Evolutionary conservation across 2,329 filamentous ascomycete species (phyloP).

Genomic region (Neurospora sp.): DNA sequence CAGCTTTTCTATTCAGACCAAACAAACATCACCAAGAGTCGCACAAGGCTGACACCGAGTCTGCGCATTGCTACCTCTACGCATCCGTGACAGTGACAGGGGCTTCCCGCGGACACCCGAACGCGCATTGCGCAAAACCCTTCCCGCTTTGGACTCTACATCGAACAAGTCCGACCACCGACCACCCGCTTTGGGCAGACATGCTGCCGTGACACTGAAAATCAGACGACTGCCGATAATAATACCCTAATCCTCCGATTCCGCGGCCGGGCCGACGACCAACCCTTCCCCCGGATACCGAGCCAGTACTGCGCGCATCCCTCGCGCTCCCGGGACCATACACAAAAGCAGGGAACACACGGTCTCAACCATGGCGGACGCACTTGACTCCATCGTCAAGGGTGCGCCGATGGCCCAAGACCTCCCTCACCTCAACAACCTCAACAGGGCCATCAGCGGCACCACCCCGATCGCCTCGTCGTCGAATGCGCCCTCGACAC

Average conservation of each 20-base stretch:
- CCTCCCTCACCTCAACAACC: slow-evolving; percentile 43
- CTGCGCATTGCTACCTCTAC: not conserved
- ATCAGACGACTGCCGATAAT: not conserved
- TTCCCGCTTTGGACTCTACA: not conserved
- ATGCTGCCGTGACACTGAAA: not conserved
- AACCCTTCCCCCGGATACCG: not conserved
- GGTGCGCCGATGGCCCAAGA: slow-evolving; percentile 49
- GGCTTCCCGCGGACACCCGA: not conserved
- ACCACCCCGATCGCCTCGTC: slow-evolving; percentile 34
- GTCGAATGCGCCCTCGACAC: slow-evolving; percentile 19
- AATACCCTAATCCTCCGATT: not conserved
- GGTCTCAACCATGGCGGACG: slow-evolving; percentile 44
- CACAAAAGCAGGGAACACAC: not conserved
- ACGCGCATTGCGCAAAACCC: not conserved
- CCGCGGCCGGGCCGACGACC: not conserved
- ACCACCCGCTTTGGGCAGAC: not conserved
- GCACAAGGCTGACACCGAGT: not conserved
- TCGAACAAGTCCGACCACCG: not conserved
- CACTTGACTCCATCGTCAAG: slow-evolving; percentile 85
- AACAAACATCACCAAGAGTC: not conserved
- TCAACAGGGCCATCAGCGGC: slow-evolving; percentile 32
- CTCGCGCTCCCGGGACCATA: not conserved
- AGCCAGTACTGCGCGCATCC: not conserved
- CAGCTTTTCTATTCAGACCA: not conserved
- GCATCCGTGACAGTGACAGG: not conserved